A percentile compares a stretch with the other conserved stretches of the same genome.
Evolutionary conservation across 1,139 yeast species (phyloP).

Genomic region (Candida mesenterica): DNA sequence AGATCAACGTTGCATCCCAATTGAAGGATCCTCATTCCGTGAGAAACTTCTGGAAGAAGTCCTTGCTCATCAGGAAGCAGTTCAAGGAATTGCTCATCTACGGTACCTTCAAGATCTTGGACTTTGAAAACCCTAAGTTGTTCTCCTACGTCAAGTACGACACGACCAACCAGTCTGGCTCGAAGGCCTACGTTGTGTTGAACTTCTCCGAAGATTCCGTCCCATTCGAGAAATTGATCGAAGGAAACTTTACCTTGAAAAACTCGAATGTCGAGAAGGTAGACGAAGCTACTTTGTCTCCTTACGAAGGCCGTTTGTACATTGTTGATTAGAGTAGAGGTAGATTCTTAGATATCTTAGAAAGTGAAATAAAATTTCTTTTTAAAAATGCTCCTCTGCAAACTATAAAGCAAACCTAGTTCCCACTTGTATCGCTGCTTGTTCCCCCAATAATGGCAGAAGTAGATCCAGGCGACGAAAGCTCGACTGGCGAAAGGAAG

Average conservation of each 20-base stretch:
- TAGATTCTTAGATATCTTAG: neutral
- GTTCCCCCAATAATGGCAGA: no score
- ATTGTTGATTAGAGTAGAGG: conserved; percentile 17
- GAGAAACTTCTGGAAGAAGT: conserved; percentile 44
- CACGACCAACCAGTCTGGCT: conserved; percentile 7
- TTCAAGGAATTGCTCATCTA: conserved; percentile 44
- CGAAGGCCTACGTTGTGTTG: conserved; percentile 41
- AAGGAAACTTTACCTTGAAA: conserved; percentile 31
- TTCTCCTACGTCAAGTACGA: conserved; percentile 39
- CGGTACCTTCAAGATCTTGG: conserved; percentile 47
- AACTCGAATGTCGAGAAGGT: conserved; percentile 26
- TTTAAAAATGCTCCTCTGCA: no score
- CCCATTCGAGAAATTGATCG: conserved; percentile 28
- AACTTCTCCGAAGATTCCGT: conserved; percentile 40
- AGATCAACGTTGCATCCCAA: conserved; percentile 50
- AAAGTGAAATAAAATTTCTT: neutral
- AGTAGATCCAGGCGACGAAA: neutral
- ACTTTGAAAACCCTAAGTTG: conserved; percentile 34
- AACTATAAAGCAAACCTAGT: no score
- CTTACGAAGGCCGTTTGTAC: conserved; percentile 43
- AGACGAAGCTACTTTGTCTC: conserved; percentile 25
- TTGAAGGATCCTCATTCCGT: conserved; percentile 46
- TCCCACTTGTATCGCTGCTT: no score
- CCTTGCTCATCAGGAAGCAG: conserved; percentile 44
- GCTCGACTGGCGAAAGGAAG: conserved; percentile 9